Evolutionary conservation across 371 early-diverging fungal species (phyloP).

Genomic region (Mucor irregularis): DNA sequence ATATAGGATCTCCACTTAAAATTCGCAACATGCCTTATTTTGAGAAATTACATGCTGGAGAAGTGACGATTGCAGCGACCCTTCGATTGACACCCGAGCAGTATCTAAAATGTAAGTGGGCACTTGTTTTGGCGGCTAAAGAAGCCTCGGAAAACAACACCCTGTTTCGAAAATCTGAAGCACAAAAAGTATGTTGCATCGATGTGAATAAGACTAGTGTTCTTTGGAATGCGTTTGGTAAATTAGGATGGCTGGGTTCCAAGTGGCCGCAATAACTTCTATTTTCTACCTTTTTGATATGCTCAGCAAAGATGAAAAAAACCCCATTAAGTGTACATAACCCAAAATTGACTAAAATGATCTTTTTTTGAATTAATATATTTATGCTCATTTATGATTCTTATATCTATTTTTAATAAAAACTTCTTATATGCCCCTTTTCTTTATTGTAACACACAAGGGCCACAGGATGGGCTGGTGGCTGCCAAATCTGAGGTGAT

Average conservation of each 20-base stretch:
- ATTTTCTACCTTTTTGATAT: too few relatives aligned
- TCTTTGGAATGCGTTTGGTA: conserved; percentile 42
- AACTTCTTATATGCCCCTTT: too few relatives aligned
- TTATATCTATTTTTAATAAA: too few relatives aligned
- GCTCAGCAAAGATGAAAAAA: not conserved
- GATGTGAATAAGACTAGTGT: conserved; percentile 49
- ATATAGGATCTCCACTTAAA: conserved; percentile 49
- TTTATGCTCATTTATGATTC: too few relatives aligned
- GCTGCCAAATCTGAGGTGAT: too few relatives aligned
- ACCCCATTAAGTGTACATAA: not conserved
- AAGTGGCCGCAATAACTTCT: conserved; percentile 26
- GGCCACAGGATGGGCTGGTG: too few relatives aligned
- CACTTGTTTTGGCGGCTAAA: conserved; percentile 39
- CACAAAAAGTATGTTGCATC: conserved; percentile 50
- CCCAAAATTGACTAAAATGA: too few relatives aligned
- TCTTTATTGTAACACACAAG: too few relatives aligned
- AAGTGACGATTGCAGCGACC: conserved; percentile 64
- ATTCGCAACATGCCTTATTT: conserved; percentile 49
- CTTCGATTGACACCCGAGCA: conserved; percentile 72
- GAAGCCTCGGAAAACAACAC: conserved; percentile 20
- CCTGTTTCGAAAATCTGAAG: conserved; percentile 50
- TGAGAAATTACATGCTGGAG: conserved; percentile 58
- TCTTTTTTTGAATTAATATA: too few relatives aligned
- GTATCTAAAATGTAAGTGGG: conserved; percentile 57
- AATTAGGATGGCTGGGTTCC: conserved; percentile 43